Evolutionary conservation across 129 eudicot species (phyloP).

Genomic region (Escallonia herrerae): DNA sequence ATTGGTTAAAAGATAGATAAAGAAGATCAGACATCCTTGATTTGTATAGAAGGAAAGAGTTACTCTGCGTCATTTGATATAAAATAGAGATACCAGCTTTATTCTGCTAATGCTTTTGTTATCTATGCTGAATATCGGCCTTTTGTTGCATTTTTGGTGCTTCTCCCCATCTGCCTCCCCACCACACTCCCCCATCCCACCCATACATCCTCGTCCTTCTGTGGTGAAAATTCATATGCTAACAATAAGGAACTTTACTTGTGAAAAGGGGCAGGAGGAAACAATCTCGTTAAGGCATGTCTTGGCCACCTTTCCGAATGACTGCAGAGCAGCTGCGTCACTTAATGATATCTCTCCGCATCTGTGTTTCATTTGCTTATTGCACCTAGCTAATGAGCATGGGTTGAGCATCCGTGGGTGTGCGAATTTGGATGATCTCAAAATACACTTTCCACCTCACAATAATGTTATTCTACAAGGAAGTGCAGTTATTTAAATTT

Average conservation of each 20-base stretch:
- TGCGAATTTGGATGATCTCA: conserved; percentile 52
- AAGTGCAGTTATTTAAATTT: not conserved
- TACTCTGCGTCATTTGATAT: too few species aligned
- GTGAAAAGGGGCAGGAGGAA: conserved; percentile 30
- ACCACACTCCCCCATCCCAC: not conserved
- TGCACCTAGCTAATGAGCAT: conserved; percentile 77
- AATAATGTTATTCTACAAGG: not conserved
- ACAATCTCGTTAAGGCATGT: conserved; percentile 49
- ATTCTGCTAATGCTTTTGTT: not conserved
- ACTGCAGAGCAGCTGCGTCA: conserved; percentile 43
- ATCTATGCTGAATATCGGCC: not conserved
- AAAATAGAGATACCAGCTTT: too few species aligned
- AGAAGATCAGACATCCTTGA: not conserved
- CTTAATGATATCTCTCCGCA: conserved; percentile 58
- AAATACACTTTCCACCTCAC: conserved; percentile 28
- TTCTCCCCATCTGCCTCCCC: too few species aligned
- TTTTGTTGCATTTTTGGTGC: not conserved
- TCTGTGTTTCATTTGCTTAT: conserved; percentile 63
- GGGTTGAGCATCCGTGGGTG: conserved; percentile 50
- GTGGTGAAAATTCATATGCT: not conserved
- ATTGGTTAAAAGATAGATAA: too few species aligned
- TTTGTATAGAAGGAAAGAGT: not conserved
- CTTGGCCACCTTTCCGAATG: conserved; percentile 38
- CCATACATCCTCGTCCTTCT: not conserved
- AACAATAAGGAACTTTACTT: conserved; percentile 2